A percentile compares a stretch with the other conserved stretches of the same genome.
phyloP scores from a whole-genome alignment of 768 basidiomycete genomes.

The Lepiota subincarnata region DNA sequence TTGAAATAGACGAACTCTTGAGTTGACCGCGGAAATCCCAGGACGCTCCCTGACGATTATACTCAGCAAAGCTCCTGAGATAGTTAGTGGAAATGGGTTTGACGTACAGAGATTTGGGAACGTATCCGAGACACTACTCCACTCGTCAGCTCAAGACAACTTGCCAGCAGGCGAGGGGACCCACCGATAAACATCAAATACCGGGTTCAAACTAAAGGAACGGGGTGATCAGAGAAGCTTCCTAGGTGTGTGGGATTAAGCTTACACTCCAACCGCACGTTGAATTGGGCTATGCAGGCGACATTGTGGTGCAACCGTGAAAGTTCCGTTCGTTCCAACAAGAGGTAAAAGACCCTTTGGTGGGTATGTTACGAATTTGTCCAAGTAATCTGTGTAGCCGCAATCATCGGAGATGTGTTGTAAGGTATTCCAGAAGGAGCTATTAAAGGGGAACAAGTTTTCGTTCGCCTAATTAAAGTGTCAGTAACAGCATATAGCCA shows the following conservation, averaged over 20 bases:
- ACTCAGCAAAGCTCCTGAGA: neutral
- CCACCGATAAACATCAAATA: slow-evolving; percentile 66
- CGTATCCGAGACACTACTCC: slow-evolving; percentile 66
- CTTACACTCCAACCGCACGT: slow-evolving; percentile 47
- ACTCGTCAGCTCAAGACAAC: neutral
- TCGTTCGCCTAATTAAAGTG: slow-evolving; percentile 40
- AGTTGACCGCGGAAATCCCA: slow-evolving; percentile 64
- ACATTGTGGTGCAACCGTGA: slow-evolving; percentile 38
- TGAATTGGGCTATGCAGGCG: slow-evolving; percentile 55
- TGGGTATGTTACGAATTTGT: slow-evolving; percentile 63
- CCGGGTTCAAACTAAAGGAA: slow-evolving; percentile 57
- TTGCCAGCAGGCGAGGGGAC: neutral
- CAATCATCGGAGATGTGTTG: slow-evolving; percentile 51
- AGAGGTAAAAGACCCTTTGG: slow-evolving; percentile 62
- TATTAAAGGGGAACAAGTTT: slow-evolving; percentile 59
- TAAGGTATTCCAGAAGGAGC: slow-evolving; percentile 48
- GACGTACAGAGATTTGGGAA: slow-evolving; percentile 52
- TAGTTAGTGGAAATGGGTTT: neutral
- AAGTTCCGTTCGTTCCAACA: slow-evolving; percentile 49
- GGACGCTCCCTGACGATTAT: slow-evolving; percentile 50
- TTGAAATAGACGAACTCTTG: slow-evolving; percentile 73
- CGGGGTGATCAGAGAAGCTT: neutral
- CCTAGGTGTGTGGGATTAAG: neutral
- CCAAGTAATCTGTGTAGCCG: slow-evolving; percentile 58
- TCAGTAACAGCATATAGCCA: neutral